Base-by-base conservation (phyloP, 331 rosid species). In the Malus hybrid region DNA sequence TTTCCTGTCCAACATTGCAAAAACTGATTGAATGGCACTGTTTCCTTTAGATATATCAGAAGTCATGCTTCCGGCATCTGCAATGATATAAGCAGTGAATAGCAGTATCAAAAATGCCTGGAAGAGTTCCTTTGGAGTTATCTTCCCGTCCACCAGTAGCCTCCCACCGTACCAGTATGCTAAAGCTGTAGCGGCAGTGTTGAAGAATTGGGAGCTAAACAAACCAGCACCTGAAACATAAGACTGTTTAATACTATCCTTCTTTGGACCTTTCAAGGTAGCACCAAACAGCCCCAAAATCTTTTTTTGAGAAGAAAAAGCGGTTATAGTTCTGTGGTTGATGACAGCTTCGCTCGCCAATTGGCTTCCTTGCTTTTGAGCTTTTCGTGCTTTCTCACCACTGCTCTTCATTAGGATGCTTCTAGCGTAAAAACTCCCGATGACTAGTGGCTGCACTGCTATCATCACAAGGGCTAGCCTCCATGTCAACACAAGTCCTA, bases 11-110 rank as follows among this genome's bases (percentile, higher is more conserved):
- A 94, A 66, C 65, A 90, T 87, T 44, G 84, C 88, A 6, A 94
- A 81, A 67, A 94, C 92, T 10, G 95, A 85, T 80, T 84, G 87
- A 85, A 90, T 87, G 24, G 95, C 99, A 9, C 62, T 84, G 80
- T 85, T 88, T 87, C 98, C 99, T 86, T 81, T 91, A 44, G 93
- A 94, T 76, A 88, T 42, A 81, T 94, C 95, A 55, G 92, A 86
- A 63, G 96, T 87, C 99, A 90, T 91, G 85, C 92, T 94, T 73
- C 97, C 97, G 16, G 99, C 97, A 50, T 91, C 96, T 48, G 97
- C 93, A 80, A 94, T 94, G 22, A 83, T 84, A 61, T 88, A 94
- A 67, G 96, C 93, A 7, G 96, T 88, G 84, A 94, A 94, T 56
- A 91, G 83, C 64, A 90, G 60, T 60, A 90, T 93, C 52, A 90